Conservation (phyloP, 768 basidiomycete genomes). For the Rhodotorula diobovata region DNA sequence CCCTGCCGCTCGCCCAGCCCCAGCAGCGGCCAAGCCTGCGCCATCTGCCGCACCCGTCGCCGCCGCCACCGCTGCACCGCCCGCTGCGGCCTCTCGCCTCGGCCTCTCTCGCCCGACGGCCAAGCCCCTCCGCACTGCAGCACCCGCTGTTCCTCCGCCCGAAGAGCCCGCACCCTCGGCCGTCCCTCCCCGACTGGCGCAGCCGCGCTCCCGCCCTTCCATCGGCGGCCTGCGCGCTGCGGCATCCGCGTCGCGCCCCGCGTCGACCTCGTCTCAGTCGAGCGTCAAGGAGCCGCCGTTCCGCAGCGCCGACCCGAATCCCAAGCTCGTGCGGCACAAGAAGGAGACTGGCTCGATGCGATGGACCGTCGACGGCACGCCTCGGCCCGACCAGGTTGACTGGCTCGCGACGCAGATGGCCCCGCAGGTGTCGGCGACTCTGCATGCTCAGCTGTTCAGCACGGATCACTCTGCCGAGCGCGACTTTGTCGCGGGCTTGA, state of each 20-base stretch:
- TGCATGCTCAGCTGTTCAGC: constrained; percentile 77
- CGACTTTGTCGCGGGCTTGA: constrained; percentile 76
- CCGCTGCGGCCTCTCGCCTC: constrained; percentile 10
- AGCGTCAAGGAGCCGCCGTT: constrained; percentile 45
- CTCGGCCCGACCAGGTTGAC: constrained; percentile 80
- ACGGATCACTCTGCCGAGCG: constrained; percentile 93
- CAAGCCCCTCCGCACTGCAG: constrained; percentile 13
- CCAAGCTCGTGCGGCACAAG: constrained; percentile 35
- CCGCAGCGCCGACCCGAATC: constrained; percentile 35
- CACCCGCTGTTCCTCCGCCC: neutral
- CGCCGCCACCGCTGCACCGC: constrained; percentile 34
- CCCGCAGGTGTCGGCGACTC: constrained; percentile 66
- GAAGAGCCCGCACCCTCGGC: constrained; percentile 32
- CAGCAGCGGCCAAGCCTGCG: constrained; percentile 46
- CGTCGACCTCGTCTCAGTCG: constrained; percentile 42
- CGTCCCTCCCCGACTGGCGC: constrained; percentile 36
- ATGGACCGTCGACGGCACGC: constrained; percentile 55
- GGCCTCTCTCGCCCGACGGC: constrained; percentile 17
- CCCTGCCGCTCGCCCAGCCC: constrained; percentile 45
- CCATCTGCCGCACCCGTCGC: constrained; percentile 36
- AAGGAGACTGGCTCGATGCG: constrained; percentile 42
- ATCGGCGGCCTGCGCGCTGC: constrained; percentile 42
- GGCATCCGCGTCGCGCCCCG: constrained; percentile 8
- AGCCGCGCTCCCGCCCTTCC: constrained; percentile 41
- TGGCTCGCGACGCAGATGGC: constrained; percentile 89